Percentiles rank a stretch among this genome's conserved stretches.
Evolutionary conservation across 306 rosid species (phyloP).

Genomic region (Potentilla sterilis): DNA sequence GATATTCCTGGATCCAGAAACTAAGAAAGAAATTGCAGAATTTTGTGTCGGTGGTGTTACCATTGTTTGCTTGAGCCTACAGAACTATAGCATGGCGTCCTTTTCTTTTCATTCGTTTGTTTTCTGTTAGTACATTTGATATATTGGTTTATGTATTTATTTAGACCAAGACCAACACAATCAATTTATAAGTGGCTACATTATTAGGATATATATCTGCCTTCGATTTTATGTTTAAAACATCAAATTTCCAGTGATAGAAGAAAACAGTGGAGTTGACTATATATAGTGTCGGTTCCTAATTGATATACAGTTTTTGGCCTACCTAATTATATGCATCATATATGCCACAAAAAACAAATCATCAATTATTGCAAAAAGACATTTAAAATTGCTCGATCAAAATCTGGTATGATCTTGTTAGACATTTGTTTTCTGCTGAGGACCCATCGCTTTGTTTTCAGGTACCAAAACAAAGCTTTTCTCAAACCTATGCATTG

Average conservation of each 20-base stretch:
- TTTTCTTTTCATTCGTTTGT: neutral
- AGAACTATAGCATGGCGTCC: neutral
- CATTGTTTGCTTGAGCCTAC: neutral
- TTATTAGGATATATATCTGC: neutral
- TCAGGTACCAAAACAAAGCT: neutral
- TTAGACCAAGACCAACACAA: neutral
- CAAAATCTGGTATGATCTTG: constrained; percentile 13
- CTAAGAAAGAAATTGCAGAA: neutral
- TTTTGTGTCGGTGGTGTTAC: constrained; percentile 7
- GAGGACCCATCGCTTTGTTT: constrained; percentile 16
- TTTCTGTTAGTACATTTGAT: neutral
- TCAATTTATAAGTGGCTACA: neutral
- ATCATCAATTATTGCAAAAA: constrained; percentile 23
- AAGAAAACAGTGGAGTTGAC: neutral
- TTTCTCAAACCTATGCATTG: neutral
- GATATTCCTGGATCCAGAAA: neutral
- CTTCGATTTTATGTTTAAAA: neutral
- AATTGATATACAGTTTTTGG: neutral
- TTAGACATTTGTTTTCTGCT: constrained; percentile 6
- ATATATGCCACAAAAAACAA: neutral
- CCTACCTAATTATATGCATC: neutral
- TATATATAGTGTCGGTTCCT: constrained; percentile 29
- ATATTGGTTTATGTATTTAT: neutral
- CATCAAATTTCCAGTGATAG: neutral
- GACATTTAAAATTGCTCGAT: constrained; percentile 20